A percentile compares a stretch with the other conserved stretches of the same genome.
These are phyloP conservation scores for Hericium alpestre DNA, from an alignment of 768 basidiomycete genomes.

Conservation along the genomic window DNA sequence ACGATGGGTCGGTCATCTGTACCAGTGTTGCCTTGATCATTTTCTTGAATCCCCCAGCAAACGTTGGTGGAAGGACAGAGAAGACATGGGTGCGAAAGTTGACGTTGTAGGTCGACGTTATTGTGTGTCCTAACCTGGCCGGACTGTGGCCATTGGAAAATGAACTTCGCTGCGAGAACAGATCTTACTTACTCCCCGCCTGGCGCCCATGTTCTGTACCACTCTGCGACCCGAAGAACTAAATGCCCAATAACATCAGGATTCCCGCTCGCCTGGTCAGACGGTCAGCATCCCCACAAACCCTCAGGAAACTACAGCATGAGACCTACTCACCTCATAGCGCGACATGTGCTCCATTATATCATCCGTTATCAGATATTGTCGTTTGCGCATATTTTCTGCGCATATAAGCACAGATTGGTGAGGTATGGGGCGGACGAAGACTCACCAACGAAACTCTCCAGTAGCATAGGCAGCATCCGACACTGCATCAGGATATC, in stretches of 20 bases:
- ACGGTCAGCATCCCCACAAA: background rate
- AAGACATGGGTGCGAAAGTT: conserved; percentile 69
- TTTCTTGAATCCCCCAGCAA: conserved; percentile 56
- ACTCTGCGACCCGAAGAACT: conserved; percentile 50
- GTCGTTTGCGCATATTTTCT: conserved; percentile 59
- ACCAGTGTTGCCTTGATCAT: conserved; percentile 51
- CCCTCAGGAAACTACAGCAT: background rate
- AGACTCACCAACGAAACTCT: conserved; percentile 56
- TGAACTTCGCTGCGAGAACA: conserved; percentile 2
- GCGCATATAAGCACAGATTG: background rate
- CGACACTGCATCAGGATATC: conserved; percentile 46
- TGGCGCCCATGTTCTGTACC: conserved; percentile 72
- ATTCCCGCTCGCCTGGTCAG: conserved; percentile 33
- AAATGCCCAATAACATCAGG: conserved; percentile 41
- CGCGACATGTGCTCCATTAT: conserved; percentile 45
- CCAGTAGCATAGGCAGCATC: conserved; percentile 53
- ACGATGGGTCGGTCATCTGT: conserved; percentile 3
- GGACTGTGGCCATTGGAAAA: conserved; percentile 4
- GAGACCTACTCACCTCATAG: conserved; percentile 42
- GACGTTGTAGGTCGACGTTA: conserved; percentile 51
- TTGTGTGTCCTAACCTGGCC: conserved; percentile 47
- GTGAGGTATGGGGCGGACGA: background rate
- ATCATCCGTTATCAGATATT: conserved; percentile 50
- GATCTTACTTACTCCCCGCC: conserved; percentile 42
- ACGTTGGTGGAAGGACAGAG: conserved; percentile 57